Percentiles rank a stretch among this genome's conserved stretches.
phyloP scores from a whole-genome alignment of 2,329 filamentous ascomycete genomes.

The Neofusicoccum parvum region DNA sequence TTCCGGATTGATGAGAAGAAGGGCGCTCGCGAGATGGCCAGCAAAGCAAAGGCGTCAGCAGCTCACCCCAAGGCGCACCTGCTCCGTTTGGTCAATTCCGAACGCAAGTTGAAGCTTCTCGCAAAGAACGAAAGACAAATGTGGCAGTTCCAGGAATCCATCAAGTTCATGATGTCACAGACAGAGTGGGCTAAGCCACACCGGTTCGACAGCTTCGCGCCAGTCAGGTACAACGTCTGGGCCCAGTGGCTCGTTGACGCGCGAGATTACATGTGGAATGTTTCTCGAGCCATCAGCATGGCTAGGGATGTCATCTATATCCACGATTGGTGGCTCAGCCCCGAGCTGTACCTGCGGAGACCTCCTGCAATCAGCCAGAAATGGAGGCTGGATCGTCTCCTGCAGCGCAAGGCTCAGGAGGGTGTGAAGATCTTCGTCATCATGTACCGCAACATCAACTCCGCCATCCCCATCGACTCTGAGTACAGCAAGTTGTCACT shows the following conservation, averaged over 20 bases:
- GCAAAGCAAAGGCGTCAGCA: slow-evolving; percentile 64
- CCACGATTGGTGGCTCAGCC: slow-evolving; percentile 98
- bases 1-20: slow-evolving; percentile 76
- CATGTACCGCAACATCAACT: slow-evolving; percentile 96
- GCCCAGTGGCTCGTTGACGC: slow-evolving; percentile 97
- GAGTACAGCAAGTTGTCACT: slow-evolving; percentile 97
- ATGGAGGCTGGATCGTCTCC: slow-evolving; percentile 88
- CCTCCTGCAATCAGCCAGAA: slow-evolving; percentile 96
- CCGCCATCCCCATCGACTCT: slow-evolving; percentile 95
- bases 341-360: slow-evolving; percentile 91
- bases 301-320: slow-evolving; percentile 98
- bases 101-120: slow-evolving; percentile 87
- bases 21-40: slow-evolving; percentile 64
- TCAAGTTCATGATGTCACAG: slow-evolving; percentile 78
- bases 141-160: slow-evolving; percentile 90
- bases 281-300: slow-evolving; percentile 94
- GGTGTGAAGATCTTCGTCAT: slow-evolving; percentile 98
- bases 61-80: slow-evolving; percentile 75
- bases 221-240: slow-evolving; percentile 81
- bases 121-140: slow-evolving; percentile 88
- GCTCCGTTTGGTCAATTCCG: slow-evolving; percentile 84
- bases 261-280: slow-evolving; percentile 99
- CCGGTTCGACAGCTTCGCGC: slow-evolving; percentile 91
- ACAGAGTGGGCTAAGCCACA: slow-evolving; percentile 83
- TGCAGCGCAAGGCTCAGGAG: slow-evolving; percentile 92